These are phyloP conservation scores for Halophytophthora batemanensis DNA, from an alignment of 352 stramenopile species.

Conservation along the genomic window DNA sequence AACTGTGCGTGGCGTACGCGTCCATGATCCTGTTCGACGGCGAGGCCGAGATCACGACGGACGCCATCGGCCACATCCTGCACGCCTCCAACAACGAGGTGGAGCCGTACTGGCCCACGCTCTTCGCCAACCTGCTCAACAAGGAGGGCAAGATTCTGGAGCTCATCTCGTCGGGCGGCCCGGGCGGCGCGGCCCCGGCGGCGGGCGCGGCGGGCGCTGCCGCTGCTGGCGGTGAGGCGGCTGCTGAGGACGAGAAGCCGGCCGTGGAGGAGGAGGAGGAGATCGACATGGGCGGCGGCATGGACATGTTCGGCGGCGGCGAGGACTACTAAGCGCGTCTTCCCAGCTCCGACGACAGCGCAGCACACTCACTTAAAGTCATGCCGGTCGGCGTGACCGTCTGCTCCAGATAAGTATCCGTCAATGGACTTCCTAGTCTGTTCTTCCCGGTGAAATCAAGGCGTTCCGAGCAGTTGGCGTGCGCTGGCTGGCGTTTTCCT, in stretches of 20 bases:
- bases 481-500: too few relatives aligned
- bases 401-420: constrained; percentile 35
- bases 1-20: constrained; percentile 82
- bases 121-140: constrained; percentile 68
- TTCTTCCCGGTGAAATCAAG: constrained; percentile 40
- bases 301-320: constrained; percentile 66
- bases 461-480: constrained; percentile 22
- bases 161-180: constrained; percentile 72
- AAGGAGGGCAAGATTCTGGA: constrained; percentile 81
- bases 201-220: constrained; percentile 36
- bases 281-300: constrained; percentile 53
- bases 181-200: too few relatives aligned
- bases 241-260: constrained; percentile 31
- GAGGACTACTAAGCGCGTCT: constrained; percentile 58
- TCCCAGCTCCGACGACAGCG: constrained; percentile 14
- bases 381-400: constrained; percentile 22
- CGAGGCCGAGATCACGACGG: constrained; percentile 78
- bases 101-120: constrained; percentile 79
- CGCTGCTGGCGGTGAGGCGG: constrained; percentile 34
- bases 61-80: constrained; percentile 63
- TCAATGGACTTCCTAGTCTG: constrained; percentile 51
- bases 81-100: constrained; percentile 81
- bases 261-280: constrained; percentile 59
- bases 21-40: constrained; percentile 84
- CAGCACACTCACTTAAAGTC: constrained; percentile 28